Percentiles rank a stretch among this genome's conserved stretches.
Conservation (phyloP, 148 eudicot genomes). For the Cornus florida region DNA sequence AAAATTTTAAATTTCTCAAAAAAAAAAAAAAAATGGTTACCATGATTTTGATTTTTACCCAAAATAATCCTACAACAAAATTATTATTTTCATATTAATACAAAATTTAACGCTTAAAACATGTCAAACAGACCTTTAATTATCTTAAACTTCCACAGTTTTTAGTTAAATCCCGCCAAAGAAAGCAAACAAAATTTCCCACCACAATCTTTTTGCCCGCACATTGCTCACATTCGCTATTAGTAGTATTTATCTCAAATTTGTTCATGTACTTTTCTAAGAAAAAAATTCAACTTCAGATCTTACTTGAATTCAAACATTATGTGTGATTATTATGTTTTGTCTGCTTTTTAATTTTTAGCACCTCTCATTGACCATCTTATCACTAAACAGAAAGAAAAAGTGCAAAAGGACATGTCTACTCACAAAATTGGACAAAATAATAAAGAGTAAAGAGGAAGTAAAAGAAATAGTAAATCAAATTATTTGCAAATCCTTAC, state of each 20-base stretch:
- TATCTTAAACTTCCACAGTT: too few relatives aligned
- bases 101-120: too few relatives aligned
- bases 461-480: background rate
- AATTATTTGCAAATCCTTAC: background rate
- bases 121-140: too few relatives aligned
- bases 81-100: too few relatives aligned
- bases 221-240: too few relatives aligned
- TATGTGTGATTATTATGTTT: conserved; percentile 2
- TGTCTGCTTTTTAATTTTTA: background rate
- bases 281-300: background rate
- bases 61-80: too few relatives aligned
- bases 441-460: background rate
- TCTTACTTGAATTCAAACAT: conserved; percentile 5
- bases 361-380: conserved; percentile 10
- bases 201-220: background rate
- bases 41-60: too few relatives aligned
- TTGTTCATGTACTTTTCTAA: background rate
- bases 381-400: background rate
- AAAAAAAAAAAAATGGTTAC: too few relatives aligned
- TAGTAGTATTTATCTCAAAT: background rate
- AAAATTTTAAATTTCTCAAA: too few relatives aligned
- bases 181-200: background rate
- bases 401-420: background rate
- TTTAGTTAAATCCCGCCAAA: background rate
- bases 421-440: background rate